These are phyloP conservation scores for Amanita rubescens DNA, from an alignment of 768 basidiomycete genomes.

Conservation along the genomic window DNA sequence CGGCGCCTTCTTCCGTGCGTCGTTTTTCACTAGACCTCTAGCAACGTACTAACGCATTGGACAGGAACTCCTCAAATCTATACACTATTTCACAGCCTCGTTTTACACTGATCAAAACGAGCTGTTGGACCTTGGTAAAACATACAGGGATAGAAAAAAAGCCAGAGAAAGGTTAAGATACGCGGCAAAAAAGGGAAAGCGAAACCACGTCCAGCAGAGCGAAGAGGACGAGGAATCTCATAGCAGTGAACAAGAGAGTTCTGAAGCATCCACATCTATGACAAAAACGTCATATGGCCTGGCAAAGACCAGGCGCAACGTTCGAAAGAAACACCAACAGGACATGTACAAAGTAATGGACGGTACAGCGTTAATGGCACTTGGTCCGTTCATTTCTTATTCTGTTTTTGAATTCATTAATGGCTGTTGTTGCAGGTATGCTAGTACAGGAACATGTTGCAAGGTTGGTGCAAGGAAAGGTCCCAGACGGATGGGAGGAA, in stretches of 20 bases:
- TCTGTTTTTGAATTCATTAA: not conserved
- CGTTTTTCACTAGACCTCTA: slow-evolving; percentile 6
- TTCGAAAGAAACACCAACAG: slow-evolving; percentile 22
- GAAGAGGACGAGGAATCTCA: not conserved
- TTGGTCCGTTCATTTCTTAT: slow-evolving; percentile 38
- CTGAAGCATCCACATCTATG: not conserved
- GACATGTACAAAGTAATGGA: slow-evolving; percentile 76
- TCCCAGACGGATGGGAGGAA: slow-evolving; percentile 40
- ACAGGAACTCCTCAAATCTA: slow-evolving; percentile 43
- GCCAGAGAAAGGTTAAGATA: slow-evolving; percentile 36
- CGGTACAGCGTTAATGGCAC: slow-evolving; percentile 64
- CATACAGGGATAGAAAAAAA: slow-evolving; percentile 36
- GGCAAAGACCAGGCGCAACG: not conserved
- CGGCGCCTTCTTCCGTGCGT: slow-evolving; percentile 45
- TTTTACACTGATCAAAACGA: slow-evolving; percentile 61
- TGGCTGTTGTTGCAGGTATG: slow-evolving; percentile 38
- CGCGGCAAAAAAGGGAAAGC: slow-evolving; percentile 11
- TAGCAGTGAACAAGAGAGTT: not conserved
- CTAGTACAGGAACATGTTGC: slow-evolving; percentile 63
- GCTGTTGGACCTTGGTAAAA: slow-evolving; percentile 19
- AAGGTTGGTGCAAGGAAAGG: slow-evolving; percentile 28
- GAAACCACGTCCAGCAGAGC: too few relatives aligned
- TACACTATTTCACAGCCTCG: slow-evolving; percentile 37
- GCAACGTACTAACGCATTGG: slow-evolving; percentile 6
- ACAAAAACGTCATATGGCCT: not conserved